These are phyloP conservation scores for Anisodus tanguticus DNA, from an alignment of 257 asterid genomes.

Conservation along the genomic window DNA sequence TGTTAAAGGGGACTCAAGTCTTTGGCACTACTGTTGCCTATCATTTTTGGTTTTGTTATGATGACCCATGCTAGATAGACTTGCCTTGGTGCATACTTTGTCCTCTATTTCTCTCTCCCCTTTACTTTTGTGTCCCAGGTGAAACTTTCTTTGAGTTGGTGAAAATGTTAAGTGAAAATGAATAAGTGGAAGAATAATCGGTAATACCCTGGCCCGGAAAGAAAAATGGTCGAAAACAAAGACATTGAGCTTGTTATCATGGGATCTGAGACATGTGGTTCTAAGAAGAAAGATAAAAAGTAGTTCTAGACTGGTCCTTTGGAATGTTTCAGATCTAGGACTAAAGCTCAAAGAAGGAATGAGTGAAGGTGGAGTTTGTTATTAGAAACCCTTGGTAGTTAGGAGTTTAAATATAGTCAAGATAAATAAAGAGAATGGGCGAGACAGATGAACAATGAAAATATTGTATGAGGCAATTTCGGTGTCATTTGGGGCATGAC, in stretches of 20 bases:
- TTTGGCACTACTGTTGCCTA: background rate
- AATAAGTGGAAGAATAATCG: background rate
- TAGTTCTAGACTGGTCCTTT: background rate
- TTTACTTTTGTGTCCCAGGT: conserved; percentile 12
- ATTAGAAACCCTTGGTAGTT: background rate
- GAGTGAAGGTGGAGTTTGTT: background rate
- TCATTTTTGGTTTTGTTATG: conserved; percentile 10
- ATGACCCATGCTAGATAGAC: background rate
- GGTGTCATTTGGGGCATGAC: background rate
- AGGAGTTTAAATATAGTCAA: background rate
- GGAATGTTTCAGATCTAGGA: conserved; percentile 1
- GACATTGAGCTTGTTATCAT: background rate
- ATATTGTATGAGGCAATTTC: background rate
- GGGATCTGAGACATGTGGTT: background rate
- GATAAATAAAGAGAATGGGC: background rate
- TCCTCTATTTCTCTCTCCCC: background rate
- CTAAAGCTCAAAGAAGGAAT: conserved; percentile 12
- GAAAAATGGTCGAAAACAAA: background rate
- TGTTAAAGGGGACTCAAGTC: background rate
- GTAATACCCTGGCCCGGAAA: background rate
- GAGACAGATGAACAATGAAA: conserved; percentile 18
- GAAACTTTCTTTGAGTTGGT: conserved; percentile 16
- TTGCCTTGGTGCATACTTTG: background rate
- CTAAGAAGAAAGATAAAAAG: background rate
- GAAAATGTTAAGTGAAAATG: background rate